These are phyloP conservation scores for Talaromyces wortmannii DNA, from an alignment of 495 filamentous ascomycete species.

Conservation along the genomic window DNA sequence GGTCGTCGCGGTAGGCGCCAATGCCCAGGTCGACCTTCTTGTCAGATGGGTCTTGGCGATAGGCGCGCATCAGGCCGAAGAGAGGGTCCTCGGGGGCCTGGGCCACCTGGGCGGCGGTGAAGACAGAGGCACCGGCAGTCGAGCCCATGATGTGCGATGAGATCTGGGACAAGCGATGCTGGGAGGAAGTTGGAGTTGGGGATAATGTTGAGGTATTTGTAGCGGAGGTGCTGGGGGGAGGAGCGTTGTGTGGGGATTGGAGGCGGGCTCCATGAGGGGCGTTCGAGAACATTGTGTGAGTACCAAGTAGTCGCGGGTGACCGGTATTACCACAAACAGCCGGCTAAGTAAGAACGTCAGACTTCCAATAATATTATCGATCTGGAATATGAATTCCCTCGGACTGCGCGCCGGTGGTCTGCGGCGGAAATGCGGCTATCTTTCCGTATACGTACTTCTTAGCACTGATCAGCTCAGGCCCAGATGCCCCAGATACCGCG, in stretches of 20 bases:
- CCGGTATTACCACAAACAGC: no score
- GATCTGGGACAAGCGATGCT: constrained; percentile 28
- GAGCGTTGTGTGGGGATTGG: not conserved
- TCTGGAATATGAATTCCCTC: no score
- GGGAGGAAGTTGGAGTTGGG: constrained; percentile 15
- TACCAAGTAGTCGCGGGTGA: no score
- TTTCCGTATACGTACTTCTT: no score
- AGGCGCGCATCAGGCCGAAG: constrained; percentile 89
- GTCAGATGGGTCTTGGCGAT: constrained; percentile 71
- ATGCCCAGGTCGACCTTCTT: constrained; percentile 95
- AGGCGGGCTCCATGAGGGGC: not conserved
- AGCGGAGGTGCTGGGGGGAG: not conserved
- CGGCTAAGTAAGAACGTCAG: no score
- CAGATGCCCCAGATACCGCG: no score
- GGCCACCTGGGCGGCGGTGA: constrained; percentile 72
- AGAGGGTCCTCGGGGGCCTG: constrained; percentile 92
- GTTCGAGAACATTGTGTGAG: no score
- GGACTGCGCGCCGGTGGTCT: no score
- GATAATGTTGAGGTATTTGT: not conserved
- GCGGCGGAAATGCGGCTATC: no score
- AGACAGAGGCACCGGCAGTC: constrained; percentile 49
- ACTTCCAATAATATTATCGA: no score
- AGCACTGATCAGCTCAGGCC: no score
- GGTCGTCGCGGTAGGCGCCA: constrained; percentile 91
- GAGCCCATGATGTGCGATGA: constrained; percentile 41